Evolutionary conservation across 2,329 filamentous ascomycete species (phyloP).

Genomic region (Pezicula rhizophila): DNA sequence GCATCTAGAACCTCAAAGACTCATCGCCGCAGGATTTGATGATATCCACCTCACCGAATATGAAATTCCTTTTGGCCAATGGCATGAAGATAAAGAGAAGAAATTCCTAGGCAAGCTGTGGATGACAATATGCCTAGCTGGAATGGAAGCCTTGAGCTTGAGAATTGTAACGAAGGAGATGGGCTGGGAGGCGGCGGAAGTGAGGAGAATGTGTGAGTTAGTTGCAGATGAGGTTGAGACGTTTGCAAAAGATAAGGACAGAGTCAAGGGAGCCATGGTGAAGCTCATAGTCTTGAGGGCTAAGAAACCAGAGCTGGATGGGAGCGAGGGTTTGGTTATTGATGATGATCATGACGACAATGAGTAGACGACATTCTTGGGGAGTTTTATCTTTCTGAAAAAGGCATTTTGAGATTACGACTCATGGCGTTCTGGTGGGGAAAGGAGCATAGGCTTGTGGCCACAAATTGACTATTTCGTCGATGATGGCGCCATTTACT

Average conservation of each 20-base stretch:
- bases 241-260: conserved; percentile 16
- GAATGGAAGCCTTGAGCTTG: conserved; percentile 21
- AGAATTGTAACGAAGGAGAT: conserved; percentile 19
- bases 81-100: conserved; percentile 28
- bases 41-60: conserved; percentile 29
- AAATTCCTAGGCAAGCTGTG: conserved; percentile 20
- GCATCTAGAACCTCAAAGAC: conserved; percentile 20
- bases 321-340: not conserved
- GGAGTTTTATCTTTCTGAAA: too few species aligned
- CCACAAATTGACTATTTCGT: too few species aligned
- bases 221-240: conserved; percentile 11
- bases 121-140: conserved; percentile 14
- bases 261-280: conserved; percentile 16
- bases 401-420: too few species aligned
- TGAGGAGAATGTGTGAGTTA: conserved; percentile 10
- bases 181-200: conserved; percentile 20
- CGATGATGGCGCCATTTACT: too few species aligned
- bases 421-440: too few species aligned
- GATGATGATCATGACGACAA: not conserved
- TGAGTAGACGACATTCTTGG: not conserved
- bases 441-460: too few species aligned
- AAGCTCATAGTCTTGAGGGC: conserved; percentile 17
- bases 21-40: conserved; percentile 35
- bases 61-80: conserved; percentile 24
- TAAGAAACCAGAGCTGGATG: conserved; percentile 17